A percentile compares a stretch with the other conserved stretches of the same genome.
Evolutionary conservation across 2,329 filamentous ascomycete genomes (phyloP).

Genomic region (Sporothrix dimorphospora): DNA sequence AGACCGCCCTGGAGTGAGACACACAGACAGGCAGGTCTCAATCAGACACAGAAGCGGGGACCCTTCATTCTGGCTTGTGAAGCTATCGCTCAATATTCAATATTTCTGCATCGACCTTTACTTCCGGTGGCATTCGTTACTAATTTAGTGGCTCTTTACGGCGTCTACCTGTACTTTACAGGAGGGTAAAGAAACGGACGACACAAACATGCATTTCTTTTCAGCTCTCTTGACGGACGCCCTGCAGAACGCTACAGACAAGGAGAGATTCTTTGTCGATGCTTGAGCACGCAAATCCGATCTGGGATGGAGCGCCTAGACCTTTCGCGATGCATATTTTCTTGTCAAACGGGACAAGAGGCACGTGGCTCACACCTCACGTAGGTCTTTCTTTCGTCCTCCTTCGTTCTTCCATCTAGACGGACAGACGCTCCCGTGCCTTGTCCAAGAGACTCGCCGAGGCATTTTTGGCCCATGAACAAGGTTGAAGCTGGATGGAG

Average conservation of each 20-base stretch:
- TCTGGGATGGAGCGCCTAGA: not conserved
- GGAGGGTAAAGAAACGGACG: not conserved
- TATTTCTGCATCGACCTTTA: slow-evolving; percentile 2
- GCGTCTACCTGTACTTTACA: too few relatives aligned
- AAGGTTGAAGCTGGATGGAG: not conserved
- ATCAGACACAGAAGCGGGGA: not conserved
- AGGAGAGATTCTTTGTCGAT: not conserved
- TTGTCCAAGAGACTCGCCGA: not conserved
- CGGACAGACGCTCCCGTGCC: not conserved
- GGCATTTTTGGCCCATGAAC: not conserved
- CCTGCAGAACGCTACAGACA: not conserved
- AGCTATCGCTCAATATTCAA: slow-evolving; percentile 1
- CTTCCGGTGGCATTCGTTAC: not conserved
- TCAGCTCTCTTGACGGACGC: not conserved
- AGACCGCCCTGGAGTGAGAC: slow-evolving; percentile 1
- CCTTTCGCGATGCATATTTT: not conserved
- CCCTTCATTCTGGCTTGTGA: slow-evolving; percentile 1
- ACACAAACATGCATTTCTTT: not conserved
- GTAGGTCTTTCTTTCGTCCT: not conserved
- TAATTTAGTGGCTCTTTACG: not conserved
- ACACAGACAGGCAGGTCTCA: not conserved
- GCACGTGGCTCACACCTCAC: not conserved
- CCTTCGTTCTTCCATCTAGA: not conserved
- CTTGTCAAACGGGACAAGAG: not conserved
- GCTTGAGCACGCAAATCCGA: not conserved